A percentile compares a stretch with the other conserved stretches of the same genome.
These are phyloP conservation scores for Evansstolkia leycettana DNA, from an alignment of 495 filamentous ascomycete species.

Conservation along the genomic window DNA sequence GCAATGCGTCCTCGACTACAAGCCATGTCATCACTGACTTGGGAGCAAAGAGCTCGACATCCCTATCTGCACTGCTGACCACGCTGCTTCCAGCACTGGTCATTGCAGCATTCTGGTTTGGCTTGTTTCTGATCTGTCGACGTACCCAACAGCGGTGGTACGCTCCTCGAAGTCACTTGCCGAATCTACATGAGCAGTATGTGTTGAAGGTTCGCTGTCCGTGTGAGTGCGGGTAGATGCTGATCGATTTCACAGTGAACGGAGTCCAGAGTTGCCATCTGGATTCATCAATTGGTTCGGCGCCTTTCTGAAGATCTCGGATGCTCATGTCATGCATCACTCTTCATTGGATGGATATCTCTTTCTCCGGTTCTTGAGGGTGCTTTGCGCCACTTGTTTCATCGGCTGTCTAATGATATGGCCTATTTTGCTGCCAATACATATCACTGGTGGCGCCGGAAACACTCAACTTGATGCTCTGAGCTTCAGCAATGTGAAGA, in stretches of 20 bases:
- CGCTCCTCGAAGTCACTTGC: slow-evolving; percentile 70
- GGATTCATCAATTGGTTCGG: slow-evolving; percentile 51
- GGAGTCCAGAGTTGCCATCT: slow-evolving; percentile 27
- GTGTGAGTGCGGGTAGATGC: neutral
- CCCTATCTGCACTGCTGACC: slow-evolving; percentile 46
- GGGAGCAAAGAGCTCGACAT: slow-evolving; percentile 21
- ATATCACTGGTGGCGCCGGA: slow-evolving; percentile 54
- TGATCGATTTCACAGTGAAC: slow-evolving; percentile 12
- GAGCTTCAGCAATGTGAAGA: slow-evolving; percentile 53
- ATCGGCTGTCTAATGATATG: slow-evolving; percentile 67
- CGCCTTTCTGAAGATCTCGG: slow-evolving; percentile 46
- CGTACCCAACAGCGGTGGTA: slow-evolving; percentile 64
- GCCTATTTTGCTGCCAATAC: slow-evolving; percentile 71
- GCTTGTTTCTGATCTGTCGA: slow-evolving; percentile 64
- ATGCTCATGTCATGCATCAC: slow-evolving; percentile 49
- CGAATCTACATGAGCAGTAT: slow-evolving; percentile 53
- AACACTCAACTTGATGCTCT: slow-evolving; percentile 49
- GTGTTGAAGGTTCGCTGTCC: slow-evolving; percentile 6
- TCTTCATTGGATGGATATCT: slow-evolving; percentile 71
- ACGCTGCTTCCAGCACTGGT: slow-evolving; percentile 61
- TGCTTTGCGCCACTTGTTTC: slow-evolving; percentile 57
- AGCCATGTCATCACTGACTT: slow-evolving; percentile 19
- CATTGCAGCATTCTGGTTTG: slow-evolving; percentile 51
- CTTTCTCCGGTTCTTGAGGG: slow-evolving; percentile 66
- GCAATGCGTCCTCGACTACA: slow-evolving; percentile 26